These are phyloP conservation scores for Rhynchosporium graminicola DNA, from an alignment of 2,329 filamentous ascomycete species.

Conservation along the genomic window DNA sequence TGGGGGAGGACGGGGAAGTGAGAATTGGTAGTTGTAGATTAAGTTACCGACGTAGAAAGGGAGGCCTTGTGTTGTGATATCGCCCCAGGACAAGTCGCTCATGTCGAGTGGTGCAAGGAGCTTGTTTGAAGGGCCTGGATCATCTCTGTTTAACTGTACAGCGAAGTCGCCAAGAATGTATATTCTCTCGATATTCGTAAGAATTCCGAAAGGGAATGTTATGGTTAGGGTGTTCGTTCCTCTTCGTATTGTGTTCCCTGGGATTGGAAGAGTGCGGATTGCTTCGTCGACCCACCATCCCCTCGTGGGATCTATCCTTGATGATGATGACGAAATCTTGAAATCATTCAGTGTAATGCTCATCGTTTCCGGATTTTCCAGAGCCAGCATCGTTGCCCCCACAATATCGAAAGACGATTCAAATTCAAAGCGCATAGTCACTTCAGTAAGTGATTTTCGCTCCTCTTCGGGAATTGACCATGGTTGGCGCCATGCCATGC, in stretches of 20 bases:
- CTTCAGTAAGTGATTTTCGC: conserved; percentile 26
- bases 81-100: conserved; percentile 33
- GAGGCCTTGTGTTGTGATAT: conserved; percentile 35
- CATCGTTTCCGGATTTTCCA: conserved; percentile 35
- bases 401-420: conserved; percentile 28
- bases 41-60: conserved; percentile 40
- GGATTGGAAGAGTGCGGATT: conserved; percentile 35
- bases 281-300: conserved; percentile 41
- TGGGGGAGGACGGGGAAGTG: conserved; percentile 3
- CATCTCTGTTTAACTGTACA: conserved; percentile 24
- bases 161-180: conserved; percentile 39
- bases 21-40: conserved; percentile 29
- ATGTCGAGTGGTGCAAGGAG: conserved; percentile 16
- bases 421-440: conserved; percentile 36
- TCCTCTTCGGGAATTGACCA: conserved; percentile 34
- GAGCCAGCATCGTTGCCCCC: conserved; percentile 28
- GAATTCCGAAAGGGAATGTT: conserved; percentile 36
- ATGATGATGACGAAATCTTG: conserved; percentile 13
- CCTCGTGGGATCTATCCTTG: neutral
- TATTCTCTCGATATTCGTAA: conserved; percentile 39
- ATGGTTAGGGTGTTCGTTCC: conserved; percentile 34
- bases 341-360: conserved; percentile 32
- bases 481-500: conserved; percentile 37
- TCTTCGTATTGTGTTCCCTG: conserved; percentile 28
- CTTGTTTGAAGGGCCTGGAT: neutral